Base-by-base conservation (phyloP, 345 rosid species). In the Limnanthes douglasii region DNA sequence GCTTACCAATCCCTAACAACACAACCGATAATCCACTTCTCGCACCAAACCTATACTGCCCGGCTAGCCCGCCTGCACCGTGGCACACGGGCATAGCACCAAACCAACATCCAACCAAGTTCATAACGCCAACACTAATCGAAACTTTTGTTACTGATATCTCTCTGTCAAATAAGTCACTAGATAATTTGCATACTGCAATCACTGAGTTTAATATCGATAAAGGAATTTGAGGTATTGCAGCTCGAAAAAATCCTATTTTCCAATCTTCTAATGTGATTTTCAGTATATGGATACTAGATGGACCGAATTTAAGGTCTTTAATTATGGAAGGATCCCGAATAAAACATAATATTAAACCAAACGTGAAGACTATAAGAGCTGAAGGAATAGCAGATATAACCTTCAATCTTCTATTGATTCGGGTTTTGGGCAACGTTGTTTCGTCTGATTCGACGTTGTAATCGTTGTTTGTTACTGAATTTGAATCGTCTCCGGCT, bases 71-170 rank as follows among this genome's bases (percentile, higher is more conserved):
- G 1, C 93, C 96, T 0, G 96, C 96, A 3, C 93, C 88, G 4
- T 79, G 93, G 46, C 96, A 85, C 2, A 79, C 88, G 1, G 96
- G 93, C 96, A 85, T 85, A 0, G 96, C 96, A 1, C 96, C 96
- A 1, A 78, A 84, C 95, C 88, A 79, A 45, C 95, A 84, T 0
- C 95, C 93, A 1, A 75, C 65, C 18, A 84, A 59, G 42, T 84
- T 84, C 95, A 79, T 84, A 3, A 48, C 2, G 19, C 95, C 95
- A 21, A 79, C 95, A 11, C 86, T 78, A 2, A 79, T 19, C 0
- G 93, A 75, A 15, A 84, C 95, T 15, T 40, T 70, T 0, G 85
- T 61, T 0, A 79, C 96, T 1, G 93, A 85, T 12, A 76, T 29
- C 53, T 85, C 70, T 41, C 56, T 48, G 15, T 63, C 82, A 9